These are phyloP conservation scores for Paecilomyces sp. DNA, from an alignment of 2,329 filamentous ascomycete species.

Conservation along the genomic window DNA sequence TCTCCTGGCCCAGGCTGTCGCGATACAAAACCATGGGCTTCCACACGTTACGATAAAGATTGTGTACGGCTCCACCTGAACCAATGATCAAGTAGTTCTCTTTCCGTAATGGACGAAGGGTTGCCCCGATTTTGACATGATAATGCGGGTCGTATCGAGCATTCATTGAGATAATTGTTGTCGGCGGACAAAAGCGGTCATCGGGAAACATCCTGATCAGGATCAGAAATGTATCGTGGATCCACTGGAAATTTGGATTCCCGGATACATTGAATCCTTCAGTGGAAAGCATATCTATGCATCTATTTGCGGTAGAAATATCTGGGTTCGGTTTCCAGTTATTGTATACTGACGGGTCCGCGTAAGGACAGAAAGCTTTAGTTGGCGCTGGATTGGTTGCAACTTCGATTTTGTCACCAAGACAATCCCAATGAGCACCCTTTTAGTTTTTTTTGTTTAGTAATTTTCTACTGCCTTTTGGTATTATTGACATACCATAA, in stretches of 20 bases:
- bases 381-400: slow-evolving; percentile 52
- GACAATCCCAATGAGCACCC: slow-evolving; percentile 61
- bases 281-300: slow-evolving; percentile 43
- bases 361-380: slow-evolving; percentile 59
- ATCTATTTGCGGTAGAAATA: slow-evolving; percentile 44
- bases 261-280: slow-evolving; percentile 48
- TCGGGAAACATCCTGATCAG: slow-evolving; percentile 63
- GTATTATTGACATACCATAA: no score
- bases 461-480: no score
- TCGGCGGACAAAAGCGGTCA: slow-evolving; percentile 51
- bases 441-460: neutral
- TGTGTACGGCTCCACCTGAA: slow-evolving; percentile 61
- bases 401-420: slow-evolving; percentile 52
- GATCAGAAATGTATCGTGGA: slow-evolving; percentile 64
- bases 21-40: slow-evolving; percentile 55
- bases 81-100: slow-evolving; percentile 54
- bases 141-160: slow-evolving; percentile 50
- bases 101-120: slow-evolving; percentile 49
- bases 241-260: slow-evolving; percentile 60
- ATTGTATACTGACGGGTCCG: slow-evolving; percentile 58
- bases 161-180: slow-evolving; percentile 53
- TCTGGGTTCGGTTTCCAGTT: slow-evolving; percentile 57
- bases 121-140: slow-evolving; percentile 51
- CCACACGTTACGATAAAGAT: slow-evolving; percentile 63
- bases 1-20: slow-evolving; percentile 56